Evolutionary conservation across 176 grass and related monocot species (phyloP), one percentile per base, ranked within the genome.

Genomic region (Hyparrhenia diplandra): DNA sequence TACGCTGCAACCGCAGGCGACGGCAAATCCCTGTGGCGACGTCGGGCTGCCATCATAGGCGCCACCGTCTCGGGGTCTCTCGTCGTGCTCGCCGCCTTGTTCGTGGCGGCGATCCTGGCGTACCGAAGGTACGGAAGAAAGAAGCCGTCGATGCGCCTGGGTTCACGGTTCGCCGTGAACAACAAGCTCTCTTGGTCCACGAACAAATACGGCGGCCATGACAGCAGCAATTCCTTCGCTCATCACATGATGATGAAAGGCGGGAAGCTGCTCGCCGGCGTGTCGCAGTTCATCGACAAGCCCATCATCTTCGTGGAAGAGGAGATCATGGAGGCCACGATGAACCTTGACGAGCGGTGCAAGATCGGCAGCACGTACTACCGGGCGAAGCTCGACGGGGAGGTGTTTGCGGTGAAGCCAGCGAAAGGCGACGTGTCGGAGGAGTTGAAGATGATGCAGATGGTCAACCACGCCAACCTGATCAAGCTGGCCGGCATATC

Each of bases 271-370:
- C 81, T 94, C 49, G 82, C 79, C 65, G 86, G 85, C 5, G 83
- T 94, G 37, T 94, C 92, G 3, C 86, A 86, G 72, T 94, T 90
- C 86, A 88, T 90, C 58, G 59, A 90, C 52, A 90, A 86, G 67
- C 85, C 85, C 1, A 49, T 61, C 79, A 58, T 91, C 83, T 86
- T 90, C 85, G 61, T 85, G 5, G 64, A 43, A 2, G 81, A 63
- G 3, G 82, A 67, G 2, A 88, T 94, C 82, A 68, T 90, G 80
- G 83, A 90, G 30, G 88, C 91, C 3, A 94, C 88, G 30, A 86
- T 73, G 91, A 88, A 88, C 47, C 35, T 94, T 20, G 83, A 83
- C 79, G 85, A 83, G 4, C 57, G 21, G 18, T 90, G 30, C 77
- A 69, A 29, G 74, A 45, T 94, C 59, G 85, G 85, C 8, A 76